Base-by-base conservation (phyloP, 106 monocot species). In the Gastrodia elata region DNA sequence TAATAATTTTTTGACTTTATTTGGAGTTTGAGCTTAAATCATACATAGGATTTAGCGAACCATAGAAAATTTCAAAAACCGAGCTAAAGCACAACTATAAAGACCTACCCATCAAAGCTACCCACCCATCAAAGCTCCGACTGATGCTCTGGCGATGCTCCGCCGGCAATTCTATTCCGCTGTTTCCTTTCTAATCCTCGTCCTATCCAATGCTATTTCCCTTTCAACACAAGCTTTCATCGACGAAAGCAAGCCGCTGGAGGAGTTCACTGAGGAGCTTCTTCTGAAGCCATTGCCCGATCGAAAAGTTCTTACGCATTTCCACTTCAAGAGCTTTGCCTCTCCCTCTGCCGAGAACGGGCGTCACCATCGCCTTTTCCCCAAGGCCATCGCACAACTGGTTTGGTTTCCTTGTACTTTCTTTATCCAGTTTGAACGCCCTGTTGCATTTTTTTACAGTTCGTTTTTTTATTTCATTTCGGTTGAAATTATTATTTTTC, bases 371-470 rank as follows among this genome's bases (percentile, higher is more conserved):
- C 82, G 75, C 44, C 71, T 97, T 77, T 97, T 97, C 82, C 96
- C 96, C 76, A 97, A 96, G 81, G 85, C 92, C 70, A 88, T 93
- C 64, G 81, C 92, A 10, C 96, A 97, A 78, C 76, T 97, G 85
- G 95, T 91, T 69, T 11, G 69, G 6, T 10, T 69, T 69, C 18
- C 3, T 32, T 33, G 27, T 64, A 11, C 8, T 64, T 33, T 57
- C 6, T n/a, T 24, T 28, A 28, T 61, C 32, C 3, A 3, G 6
- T 67, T 38, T 67, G 37, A 40, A 40, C 6, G 3, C 26, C 8
- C n/a, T 32, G n/a, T n/a, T n/a, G n/a, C n/a, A n/a, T 67, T 6
- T 18, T 20, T 1, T 20, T 40, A 25, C 35, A 35, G 1, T 14
- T 22, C n/a, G 26, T 25, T 69, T 41, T 69, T 10, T 39, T 69